Evolutionary conservation across 148 eudicot genomes (phyloP).

Genomic region (Dysphania ambrosioides): DNA sequence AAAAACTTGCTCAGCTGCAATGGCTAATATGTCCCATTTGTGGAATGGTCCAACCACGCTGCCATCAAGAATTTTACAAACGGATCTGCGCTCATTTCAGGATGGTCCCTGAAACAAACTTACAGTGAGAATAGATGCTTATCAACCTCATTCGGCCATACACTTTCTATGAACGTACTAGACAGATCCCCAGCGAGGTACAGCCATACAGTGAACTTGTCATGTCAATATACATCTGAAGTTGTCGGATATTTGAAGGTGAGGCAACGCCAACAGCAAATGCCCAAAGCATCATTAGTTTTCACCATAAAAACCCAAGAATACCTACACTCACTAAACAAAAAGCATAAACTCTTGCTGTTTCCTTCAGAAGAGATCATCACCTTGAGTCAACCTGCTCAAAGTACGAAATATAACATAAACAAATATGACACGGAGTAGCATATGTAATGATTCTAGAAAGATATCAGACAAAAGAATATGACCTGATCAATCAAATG

Average conservation of each 20-base stretch:
- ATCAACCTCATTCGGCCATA: slow-evolving; percentile 13
- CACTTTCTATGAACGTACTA: slow-evolving; percentile 12
- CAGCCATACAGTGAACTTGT: slow-evolving; percentile 13
- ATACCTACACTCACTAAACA: slow-evolving; percentile 9
- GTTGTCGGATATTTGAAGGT: slow-evolving; percentile 10
- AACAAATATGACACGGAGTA: background rate
- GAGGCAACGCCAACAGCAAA: background rate
- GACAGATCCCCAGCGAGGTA: slow-evolving; percentile 12
- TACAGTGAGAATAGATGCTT: background rate
- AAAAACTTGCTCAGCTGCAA: slow-evolving; percentile 12
- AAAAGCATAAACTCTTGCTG: slow-evolving; percentile 9
- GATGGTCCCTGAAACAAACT: too few relatives aligned
- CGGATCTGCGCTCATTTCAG: slow-evolving; percentile 5
- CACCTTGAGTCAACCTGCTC: slow-evolving; percentile 14
- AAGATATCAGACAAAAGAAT: background rate
- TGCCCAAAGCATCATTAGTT: slow-evolving; percentile 21
- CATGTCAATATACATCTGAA: slow-evolving; percentile 29
- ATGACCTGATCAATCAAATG: slow-evolving; percentile 43
- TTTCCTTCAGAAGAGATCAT: slow-evolving; percentile 10
- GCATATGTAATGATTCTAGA: background rate
- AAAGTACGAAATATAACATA: background rate
- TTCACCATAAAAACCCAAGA: slow-evolving; percentile 3
- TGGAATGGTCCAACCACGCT: slow-evolving; percentile 9
- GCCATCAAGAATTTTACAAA: slow-evolving; percentile 11
- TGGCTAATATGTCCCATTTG: background rate